A percentile compares a stretch with the other conserved stretches of the same genome.
phyloP scores from a whole-genome alignment of 345 rosid genomes.

The Carallia brachiata region DNA sequence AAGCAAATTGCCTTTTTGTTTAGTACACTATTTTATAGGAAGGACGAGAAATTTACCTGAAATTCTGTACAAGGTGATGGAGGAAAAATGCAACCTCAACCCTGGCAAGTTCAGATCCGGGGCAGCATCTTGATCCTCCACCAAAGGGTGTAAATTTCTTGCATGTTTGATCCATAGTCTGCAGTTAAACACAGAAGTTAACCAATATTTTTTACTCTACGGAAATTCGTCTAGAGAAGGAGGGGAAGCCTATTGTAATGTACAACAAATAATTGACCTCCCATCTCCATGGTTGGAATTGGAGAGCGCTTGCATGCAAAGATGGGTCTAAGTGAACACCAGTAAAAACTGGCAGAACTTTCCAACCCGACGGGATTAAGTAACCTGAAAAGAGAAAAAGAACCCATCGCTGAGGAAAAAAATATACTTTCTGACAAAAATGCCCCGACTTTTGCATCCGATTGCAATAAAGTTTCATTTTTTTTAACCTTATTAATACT shows the following conservation, averaged over 20 bases:
- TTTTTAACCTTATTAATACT: too few relatives aligned
- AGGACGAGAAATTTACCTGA: constrained; percentile 31
- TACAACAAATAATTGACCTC: constrained; percentile 32
- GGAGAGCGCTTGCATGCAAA: constrained; percentile 38
- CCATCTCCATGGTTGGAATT: constrained; percentile 65
- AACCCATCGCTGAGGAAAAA: neutral
- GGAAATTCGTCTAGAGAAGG: too few relatives aligned
- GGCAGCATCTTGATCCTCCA: constrained; percentile 59
- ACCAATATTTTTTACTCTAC: neutral
- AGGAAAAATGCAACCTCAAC: constrained; percentile 62
- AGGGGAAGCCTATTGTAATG: too few relatives aligned
- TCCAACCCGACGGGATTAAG: constrained; percentile 55
- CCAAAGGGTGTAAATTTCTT: constrained; percentile 62
- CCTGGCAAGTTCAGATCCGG: constrained; percentile 63
- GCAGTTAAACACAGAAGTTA: constrained; percentile 1
- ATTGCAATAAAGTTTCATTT: too few relatives aligned
- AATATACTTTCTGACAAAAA: too few relatives aligned
- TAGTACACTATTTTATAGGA: too few relatives aligned
- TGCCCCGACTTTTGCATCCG: too few relatives aligned
- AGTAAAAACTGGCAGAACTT: constrained; percentile 57
- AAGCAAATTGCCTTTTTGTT: too few relatives aligned
- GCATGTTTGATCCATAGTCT: constrained; percentile 45
- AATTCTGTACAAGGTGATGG: constrained; percentile 55
- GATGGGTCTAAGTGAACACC: constrained; percentile 54
- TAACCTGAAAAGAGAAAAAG: constrained; percentile 27